These are phyloP conservation scores for Diplosphaera chodatii DNA, from an alignment of 139 green algal species.

Conservation along the genomic window DNA sequence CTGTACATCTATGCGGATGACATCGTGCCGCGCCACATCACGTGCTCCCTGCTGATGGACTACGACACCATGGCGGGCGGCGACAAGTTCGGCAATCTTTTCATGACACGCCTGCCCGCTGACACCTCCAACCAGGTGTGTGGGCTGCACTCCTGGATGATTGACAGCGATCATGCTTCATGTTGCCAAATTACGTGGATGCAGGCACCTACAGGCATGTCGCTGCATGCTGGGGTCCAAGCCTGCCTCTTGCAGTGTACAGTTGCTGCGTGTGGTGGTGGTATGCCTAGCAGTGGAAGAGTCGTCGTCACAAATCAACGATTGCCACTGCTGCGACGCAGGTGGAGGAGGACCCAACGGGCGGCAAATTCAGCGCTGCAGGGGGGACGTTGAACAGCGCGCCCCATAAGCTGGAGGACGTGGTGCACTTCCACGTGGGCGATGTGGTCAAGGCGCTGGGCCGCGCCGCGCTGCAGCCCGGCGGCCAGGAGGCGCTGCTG, in stretches of 20 bases:
- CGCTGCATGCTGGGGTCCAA: too few relatives aligned
- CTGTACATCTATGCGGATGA: slow-evolving; percentile 97
- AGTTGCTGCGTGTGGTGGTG: too few relatives aligned
- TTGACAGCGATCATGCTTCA: too few relatives aligned
- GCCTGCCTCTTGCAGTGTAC: too few relatives aligned
- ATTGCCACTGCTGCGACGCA: too few relatives aligned
- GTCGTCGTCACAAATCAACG: too few relatives aligned
- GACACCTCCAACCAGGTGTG: slow-evolving; percentile 82
- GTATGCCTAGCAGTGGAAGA: too few relatives aligned
- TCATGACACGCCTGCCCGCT: slow-evolving; percentile 71
- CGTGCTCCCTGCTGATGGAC: slow-evolving; percentile 74
- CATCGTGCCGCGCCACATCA: slow-evolving; percentile 73
- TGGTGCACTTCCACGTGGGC: slow-evolving; percentile 89
- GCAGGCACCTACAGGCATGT: too few relatives aligned
- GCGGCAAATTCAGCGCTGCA: slow-evolving; percentile 72
- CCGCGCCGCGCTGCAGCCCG: slow-evolving; percentile 64
- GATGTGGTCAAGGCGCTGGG: slow-evolving; percentile 84
- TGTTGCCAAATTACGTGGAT: too few relatives aligned
- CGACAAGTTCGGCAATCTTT: slow-evolving; percentile 97
- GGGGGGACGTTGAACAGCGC: slow-evolving; percentile 75
- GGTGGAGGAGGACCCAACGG: slow-evolving; percentile 97
- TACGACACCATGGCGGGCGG: slow-evolving; percentile 90
- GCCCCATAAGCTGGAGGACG: slow-evolving; percentile 79
- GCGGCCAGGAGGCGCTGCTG: slow-evolving; percentile 75
- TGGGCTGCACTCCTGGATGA: neutral